These are phyloP conservation scores for Cyclotella cryptica DNA, from an alignment of 108 stramenopile species.

Conservation along the genomic window DNA sequence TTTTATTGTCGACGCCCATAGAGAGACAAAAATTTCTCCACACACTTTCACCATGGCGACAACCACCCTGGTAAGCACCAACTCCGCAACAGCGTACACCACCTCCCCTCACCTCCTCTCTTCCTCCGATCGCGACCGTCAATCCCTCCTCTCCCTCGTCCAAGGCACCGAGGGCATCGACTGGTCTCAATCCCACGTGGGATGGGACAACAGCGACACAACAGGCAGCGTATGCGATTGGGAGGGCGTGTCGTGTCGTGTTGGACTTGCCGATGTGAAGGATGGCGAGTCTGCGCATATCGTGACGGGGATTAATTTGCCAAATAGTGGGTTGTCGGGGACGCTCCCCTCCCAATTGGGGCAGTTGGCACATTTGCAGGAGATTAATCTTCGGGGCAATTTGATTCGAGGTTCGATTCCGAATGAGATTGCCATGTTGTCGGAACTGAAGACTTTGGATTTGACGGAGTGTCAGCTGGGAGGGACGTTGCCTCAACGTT, in stretches of 20 bases:
- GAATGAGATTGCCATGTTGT: conserved; percentile 30
- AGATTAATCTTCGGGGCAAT: conserved; percentile 44
- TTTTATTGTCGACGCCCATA: too few relatives aligned
- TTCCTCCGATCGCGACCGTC: conserved; percentile 7
- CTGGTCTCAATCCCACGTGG: conserved; percentile 24
- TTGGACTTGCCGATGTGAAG: neutral
- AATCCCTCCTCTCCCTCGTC: conserved; percentile 40
- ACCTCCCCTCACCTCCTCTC: neutral
- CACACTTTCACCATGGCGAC: neutral
- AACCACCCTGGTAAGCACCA: neutral
- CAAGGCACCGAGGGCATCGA: conserved; percentile 25
- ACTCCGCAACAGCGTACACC: neutral
- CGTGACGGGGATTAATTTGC: conserved; percentile 34
- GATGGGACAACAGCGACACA: conserved; percentile 20
- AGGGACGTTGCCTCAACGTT: conserved; percentile 40
- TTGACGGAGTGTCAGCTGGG: conserved; percentile 34
- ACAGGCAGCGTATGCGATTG: conserved; percentile 46
- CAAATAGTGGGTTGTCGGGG: conserved; percentile 39
- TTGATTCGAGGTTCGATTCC: conserved; percentile 52
- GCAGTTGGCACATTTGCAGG: conserved; percentile 27
- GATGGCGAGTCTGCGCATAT: neutral
- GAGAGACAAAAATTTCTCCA: too few relatives aligned
- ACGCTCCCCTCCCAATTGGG: conserved; percentile 52
- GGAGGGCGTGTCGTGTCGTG: conserved; percentile 55
- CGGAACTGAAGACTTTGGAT: conserved; percentile 20